Conservation (phyloP, 352 stramenopile species). For the Phytophthora quininea region DNA sequence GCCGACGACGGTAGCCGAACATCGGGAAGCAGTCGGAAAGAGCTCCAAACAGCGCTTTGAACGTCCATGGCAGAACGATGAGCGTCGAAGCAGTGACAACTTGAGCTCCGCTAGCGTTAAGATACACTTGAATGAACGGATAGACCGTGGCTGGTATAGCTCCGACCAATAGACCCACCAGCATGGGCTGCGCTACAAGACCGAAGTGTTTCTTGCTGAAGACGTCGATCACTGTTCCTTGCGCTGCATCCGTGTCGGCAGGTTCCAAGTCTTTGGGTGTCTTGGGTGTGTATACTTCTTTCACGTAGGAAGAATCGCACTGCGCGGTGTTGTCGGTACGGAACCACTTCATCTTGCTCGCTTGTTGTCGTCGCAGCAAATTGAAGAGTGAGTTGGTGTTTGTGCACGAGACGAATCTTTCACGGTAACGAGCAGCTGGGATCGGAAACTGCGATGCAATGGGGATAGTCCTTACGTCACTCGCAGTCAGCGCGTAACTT, state of each 20-base stretch:
- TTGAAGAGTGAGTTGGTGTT: background rate
- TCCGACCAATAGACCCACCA: slow-evolving; percentile 42
- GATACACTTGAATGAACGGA: slow-evolving; percentile 53
- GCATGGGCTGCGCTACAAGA: slow-evolving; percentile 46
- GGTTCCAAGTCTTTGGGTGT: too few species aligned
- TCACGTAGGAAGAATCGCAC: too few species aligned
- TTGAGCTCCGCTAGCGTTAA: slow-evolving; percentile 36
- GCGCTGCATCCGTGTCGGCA: background rate
- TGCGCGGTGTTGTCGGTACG: too few species aligned
- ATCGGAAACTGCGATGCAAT: too few species aligned
- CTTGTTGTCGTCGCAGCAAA: too few species aligned
- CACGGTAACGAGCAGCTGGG: too few species aligned
- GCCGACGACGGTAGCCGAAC: slow-evolving; percentile 29
- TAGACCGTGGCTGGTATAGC: slow-evolving; percentile 43
- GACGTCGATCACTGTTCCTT: slow-evolving; percentile 20
- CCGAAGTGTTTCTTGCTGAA: slow-evolving; percentile 42
- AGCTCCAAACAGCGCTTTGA: slow-evolving; percentile 57
- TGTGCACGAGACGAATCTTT: too few species aligned
- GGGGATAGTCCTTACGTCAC: too few species aligned
- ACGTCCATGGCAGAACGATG: slow-evolving; percentile 66
- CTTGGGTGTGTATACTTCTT: too few species aligned
- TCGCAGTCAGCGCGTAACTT: too few species aligned
- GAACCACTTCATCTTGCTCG: too few species aligned
- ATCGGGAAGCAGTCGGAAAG: slow-evolving; percentile 73
- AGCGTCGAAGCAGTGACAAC: slow-evolving; percentile 34